These are phyloP conservation scores for Solanum piurae DNA, from an alignment of 257 asterid genomes.

Conservation along the genomic window DNA sequence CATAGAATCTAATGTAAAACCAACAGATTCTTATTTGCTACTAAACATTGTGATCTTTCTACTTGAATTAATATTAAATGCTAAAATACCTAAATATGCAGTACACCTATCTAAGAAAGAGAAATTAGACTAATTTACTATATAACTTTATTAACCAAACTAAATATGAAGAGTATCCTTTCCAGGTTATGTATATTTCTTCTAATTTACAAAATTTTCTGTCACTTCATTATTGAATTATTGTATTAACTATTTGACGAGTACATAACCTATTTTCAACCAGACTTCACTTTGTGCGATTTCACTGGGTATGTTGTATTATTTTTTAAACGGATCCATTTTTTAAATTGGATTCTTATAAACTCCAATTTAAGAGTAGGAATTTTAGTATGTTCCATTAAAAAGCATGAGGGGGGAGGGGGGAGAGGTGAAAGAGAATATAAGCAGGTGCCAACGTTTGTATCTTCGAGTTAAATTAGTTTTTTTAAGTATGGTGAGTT, in stretches of 20 bases:
- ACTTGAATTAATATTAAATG: neutral
- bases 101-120: neutral
- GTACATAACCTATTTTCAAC: too few relatives aligned
- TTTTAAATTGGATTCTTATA: neutral
- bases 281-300: too few relatives aligned
- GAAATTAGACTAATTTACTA: neutral
- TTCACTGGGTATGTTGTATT: too few relatives aligned
- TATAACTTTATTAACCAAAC: neutral
- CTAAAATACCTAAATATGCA: neutral
- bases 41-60: neutral
- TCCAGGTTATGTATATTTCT: too few relatives aligned
- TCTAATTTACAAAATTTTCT: too few relatives aligned
- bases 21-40: neutral
- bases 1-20: neutral
- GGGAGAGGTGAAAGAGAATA: neutral
- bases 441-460: neutral
- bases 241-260: too few relatives aligned
- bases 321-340: too few relatives aligned
- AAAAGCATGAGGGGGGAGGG: neutral
- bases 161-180: too few relatives aligned
- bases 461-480: neutral
- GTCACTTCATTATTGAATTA: too few relatives aligned
- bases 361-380: neutral
- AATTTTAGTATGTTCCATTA: neutral
- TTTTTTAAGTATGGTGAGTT: neutral